Evolutionary conservation across 176 grass and related monocot species (phyloP).

Genomic region (Aegilops speltoides): DNA sequence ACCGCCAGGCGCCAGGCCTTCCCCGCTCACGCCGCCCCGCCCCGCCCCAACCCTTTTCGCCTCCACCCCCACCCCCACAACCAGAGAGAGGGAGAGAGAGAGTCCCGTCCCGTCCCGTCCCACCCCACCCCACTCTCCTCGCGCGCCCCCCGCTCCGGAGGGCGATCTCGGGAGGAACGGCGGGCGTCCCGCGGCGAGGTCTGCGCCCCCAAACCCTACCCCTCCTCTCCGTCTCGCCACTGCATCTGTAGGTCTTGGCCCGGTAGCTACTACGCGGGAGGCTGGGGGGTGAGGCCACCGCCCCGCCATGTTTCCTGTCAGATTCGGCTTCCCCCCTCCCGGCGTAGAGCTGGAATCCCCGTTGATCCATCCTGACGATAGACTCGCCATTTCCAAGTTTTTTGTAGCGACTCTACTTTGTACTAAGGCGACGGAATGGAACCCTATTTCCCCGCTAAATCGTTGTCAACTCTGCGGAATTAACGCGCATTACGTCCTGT

Average conservation of each 20-base stretch:
- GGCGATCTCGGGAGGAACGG: background rate
- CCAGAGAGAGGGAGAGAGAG: background rate
- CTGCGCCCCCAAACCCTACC: constrained; percentile 23
- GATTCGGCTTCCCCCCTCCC: background rate
- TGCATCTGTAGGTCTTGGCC: background rate
- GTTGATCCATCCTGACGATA: background rate
- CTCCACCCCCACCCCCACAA: background rate
- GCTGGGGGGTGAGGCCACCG: background rate
- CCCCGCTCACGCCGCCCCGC: background rate
- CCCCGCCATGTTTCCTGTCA: background rate
- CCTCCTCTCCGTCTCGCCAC: background rate
- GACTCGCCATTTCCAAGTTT: background rate
- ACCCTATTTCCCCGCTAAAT: background rate
- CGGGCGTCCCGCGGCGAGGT: constrained; percentile 30
- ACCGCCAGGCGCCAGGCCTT: background rate
- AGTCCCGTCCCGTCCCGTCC: background rate
- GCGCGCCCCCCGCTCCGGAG: background rate
- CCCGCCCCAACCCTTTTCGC: constrained; percentile 16
- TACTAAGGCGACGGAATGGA: background rate
- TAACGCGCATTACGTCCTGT: background rate
- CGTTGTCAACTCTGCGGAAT: background rate
- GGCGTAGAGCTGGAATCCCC: background rate
- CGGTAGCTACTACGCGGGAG: background rate
- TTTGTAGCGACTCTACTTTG: background rate
- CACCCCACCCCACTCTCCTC: background rate